Conservation (phyloP, 805 yeast genomes). For the Schwanniomyces yamadae region DNA sequence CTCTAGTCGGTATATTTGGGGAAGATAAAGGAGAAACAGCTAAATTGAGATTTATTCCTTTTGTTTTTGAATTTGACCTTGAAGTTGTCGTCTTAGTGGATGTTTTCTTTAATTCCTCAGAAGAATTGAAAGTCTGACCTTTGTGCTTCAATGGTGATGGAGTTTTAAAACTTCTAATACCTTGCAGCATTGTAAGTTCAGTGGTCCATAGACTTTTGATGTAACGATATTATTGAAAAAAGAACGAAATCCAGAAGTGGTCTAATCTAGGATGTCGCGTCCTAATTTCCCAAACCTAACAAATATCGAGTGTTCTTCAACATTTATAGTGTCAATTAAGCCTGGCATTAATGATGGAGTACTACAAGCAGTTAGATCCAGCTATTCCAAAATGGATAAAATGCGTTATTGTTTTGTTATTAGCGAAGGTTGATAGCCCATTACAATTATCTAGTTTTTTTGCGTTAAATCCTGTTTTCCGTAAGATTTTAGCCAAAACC, state of each 20-base stretch:
- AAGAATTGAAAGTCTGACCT: no score
- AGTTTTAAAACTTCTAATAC: not conserved
- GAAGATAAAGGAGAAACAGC: conserved; percentile 25
- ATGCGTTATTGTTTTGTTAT: conserved; percentile 25
- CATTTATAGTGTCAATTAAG: no score
- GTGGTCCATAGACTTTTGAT: no score
- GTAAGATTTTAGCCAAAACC: conserved; percentile 8
- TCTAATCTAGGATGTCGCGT: not conserved
- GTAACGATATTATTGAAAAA: no score
- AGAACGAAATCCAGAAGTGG: no score
- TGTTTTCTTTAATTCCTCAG: no score
- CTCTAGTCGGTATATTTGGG: conserved; percentile 5
- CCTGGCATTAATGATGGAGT: no score
- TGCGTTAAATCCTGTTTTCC: conserved; percentile 30
- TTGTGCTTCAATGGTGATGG: conserved; percentile 1
- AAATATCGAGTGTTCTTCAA: no score
- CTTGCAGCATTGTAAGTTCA: not conserved
- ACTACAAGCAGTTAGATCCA: conserved; percentile 2
- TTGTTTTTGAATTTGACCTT: conserved; percentile 17
- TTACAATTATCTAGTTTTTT: conserved; percentile 30
- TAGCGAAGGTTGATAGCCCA: conserved; percentile 24
- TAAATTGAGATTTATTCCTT: conserved; percentile 33
- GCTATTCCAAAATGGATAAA: conserved; percentile 24
- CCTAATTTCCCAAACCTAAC: no score
- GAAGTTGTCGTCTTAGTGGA: no score